phyloP scores from a whole-genome alignment of 2,329 filamentous ascomycete species.

The Amauroascus verrucosus region DNA sequence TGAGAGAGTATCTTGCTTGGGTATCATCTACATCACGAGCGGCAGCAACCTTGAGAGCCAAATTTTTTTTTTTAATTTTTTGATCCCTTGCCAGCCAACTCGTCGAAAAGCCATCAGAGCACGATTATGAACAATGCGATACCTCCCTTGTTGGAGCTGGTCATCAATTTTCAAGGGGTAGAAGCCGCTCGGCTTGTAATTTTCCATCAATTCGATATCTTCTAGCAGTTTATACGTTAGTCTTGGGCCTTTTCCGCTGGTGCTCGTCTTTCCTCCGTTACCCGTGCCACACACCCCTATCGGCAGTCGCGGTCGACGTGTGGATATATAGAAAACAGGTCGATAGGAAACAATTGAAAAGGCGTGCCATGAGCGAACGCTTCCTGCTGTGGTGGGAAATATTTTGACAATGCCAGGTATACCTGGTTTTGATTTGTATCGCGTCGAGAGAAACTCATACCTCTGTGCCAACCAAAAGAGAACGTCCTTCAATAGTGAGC shows the following conservation, averaged over 20 bases:
- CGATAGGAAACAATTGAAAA: too few species aligned
- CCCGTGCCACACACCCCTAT: too few species aligned
- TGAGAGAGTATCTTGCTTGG: neutral
- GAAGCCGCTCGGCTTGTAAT: slow-evolving; percentile 25
- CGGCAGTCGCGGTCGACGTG: too few species aligned
- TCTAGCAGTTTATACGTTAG: neutral
- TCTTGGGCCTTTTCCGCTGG: neutral
- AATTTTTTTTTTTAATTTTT: neutral
- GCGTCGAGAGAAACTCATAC: too few species aligned
- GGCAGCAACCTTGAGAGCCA: slow-evolving; percentile 8
- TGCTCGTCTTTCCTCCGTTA: neutral
- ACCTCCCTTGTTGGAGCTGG: slow-evolving; percentile 11
- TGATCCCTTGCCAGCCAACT: slow-evolving; percentile 11
- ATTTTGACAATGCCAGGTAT: too few species aligned
- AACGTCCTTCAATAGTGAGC: too few species aligned
- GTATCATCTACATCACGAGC: neutral
- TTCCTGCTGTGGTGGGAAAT: too few species aligned
- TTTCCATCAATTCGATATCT: slow-evolving; percentile 16
- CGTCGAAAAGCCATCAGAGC: slow-evolving; percentile 5
- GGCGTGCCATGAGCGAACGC: too few species aligned
- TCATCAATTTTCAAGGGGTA: slow-evolving; percentile 24
- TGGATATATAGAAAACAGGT: too few species aligned
- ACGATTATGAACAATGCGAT: slow-evolving; percentile 14
- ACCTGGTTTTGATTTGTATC: too few species aligned
- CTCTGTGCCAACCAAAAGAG: too few species aligned